phyloP scores from a whole-genome alignment of 768 basidiomycete genomes.

The Xerocomus potaroensis region DNA sequence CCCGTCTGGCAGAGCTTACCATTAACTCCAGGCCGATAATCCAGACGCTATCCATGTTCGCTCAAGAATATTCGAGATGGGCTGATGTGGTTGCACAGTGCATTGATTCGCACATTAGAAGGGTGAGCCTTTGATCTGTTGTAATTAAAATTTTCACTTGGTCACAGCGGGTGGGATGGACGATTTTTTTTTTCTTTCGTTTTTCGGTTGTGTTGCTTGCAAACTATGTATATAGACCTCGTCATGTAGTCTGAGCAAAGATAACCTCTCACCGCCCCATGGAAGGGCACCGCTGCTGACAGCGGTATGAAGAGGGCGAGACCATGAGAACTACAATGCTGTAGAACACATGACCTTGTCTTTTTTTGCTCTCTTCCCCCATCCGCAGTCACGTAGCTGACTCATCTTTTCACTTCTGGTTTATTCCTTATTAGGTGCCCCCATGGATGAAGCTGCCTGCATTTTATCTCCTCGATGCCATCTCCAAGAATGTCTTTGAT shows the following conservation, averaged over 20 bases:
- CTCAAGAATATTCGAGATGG: conserved; percentile 79
- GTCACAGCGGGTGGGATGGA: conserved; percentile 26
- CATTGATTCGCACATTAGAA: conserved; percentile 77
- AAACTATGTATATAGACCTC: conserved; percentile 44
- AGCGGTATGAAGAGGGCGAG: conserved; percentile 34
- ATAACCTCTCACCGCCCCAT: conserved; percentile 32
- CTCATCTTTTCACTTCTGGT: conserved; percentile 46
- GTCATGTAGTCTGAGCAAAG: conserved; percentile 42
- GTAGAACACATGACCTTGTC: conserved; percentile 23
- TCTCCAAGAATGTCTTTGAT: conserved; percentile 93
- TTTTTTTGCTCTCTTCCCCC: conserved; percentile 30
- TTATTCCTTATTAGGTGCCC: conserved; percentile 58
- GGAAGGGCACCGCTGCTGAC: conserved; percentile 30
- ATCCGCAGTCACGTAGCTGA: conserved; percentile 47
- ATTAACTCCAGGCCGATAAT: conserved; percentile 96
- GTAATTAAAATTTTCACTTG: conserved; percentile 22
- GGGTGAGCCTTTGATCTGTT: conserved; percentile 61
- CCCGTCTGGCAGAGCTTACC: conserved; percentile 73
- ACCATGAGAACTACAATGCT: conserved; percentile 32
- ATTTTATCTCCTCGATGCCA: conserved; percentile 94
- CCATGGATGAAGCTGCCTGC: conserved; percentile 88
- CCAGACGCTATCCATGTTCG: conserved; percentile 86
- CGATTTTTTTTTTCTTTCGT: conserved; percentile 19
- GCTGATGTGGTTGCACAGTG: conserved; percentile 78
- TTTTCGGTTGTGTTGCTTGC: conserved; percentile 24